Base-by-base conservation (phyloP, 129 eudicot genomes). In the Centaurea solstitialis region DNA sequence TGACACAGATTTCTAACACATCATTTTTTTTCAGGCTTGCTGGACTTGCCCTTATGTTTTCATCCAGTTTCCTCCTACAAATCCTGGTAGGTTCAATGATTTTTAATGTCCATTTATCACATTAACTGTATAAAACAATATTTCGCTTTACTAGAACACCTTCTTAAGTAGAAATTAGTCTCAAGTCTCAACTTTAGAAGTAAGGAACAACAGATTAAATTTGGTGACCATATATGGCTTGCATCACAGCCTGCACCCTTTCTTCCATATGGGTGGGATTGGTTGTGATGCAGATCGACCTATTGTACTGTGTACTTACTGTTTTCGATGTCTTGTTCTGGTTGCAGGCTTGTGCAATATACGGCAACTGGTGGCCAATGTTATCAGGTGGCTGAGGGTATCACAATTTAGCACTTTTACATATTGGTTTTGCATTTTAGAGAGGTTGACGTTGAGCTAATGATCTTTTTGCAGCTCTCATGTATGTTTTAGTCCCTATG, bases 311-410 rank as follows among this genome's bases (percentile, higher is more conserved):
- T 18, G 11, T 75, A 23, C 75, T 53, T 66, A 78, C 41, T 77
- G 45, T 65, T 45, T 38, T 75, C 59, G 61, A 4, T 50, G 37
- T 21, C 18, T 78, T 41, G 28, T 78, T 78, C 22, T 89, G 66
- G 70, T 81, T 80, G 83, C 88, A 94, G 99, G 99, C 99, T 83
- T 94, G 97, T 80, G 97, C 89, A 59, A 77, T 94, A 73, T 94
- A 90, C 85, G 85, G 66, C 86, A 94, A 94, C 86, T 92, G 97
- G 97, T 94, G 99, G 99, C 99, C 99, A 62, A 86, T 94, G 97
- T 88, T 94, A 88, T 94, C 99, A 77, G 99, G 99, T 94, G 26
- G 65, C 84, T 75, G 23, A 38, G 35, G 68, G 38, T 78, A 57
- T 40, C 33, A 64, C 39, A 70, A 18, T 43, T 69, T 64, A 72